Percentiles rank a stretch among this genome's conserved stretches.
phyloP scores from a whole-genome alignment of 257 asterid genomes.

The Pogostemon cablin region DNA sequence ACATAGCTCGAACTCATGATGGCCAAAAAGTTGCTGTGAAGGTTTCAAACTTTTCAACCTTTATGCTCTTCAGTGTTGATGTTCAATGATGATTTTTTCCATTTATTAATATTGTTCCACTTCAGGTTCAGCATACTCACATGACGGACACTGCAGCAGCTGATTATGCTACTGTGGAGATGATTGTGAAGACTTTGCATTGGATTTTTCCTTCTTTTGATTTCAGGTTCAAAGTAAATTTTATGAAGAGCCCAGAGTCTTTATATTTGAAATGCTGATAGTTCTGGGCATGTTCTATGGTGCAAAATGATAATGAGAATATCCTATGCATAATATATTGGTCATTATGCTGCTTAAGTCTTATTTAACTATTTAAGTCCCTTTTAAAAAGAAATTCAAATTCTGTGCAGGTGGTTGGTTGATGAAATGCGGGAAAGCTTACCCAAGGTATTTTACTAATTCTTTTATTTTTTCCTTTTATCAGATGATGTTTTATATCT shows the following conservation, averaged over 20 bases:
- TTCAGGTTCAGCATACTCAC: conserved; percentile 65
- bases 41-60: conserved; percentile 47
- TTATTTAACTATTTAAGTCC: background rate
- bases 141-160: conserved; percentile 79
- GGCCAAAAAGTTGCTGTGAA: conserved; percentile 97
- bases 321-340: background rate
- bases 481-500: conserved; percentile 10
- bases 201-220: conserved; percentile 83
- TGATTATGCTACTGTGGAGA: conserved; percentile 93
- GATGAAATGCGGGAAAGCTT: conserved; percentile 89
- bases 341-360: background rate
- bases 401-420: conserved; percentile 80
- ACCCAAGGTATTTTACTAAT: conserved; percentile 74
- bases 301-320: conserved; percentile 16
- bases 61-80: conserved; percentile 27
- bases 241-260: conserved; percentile 6
- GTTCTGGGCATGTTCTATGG: conserved; percentile 17
- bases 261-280: conserved; percentile 22
- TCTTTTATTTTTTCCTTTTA: conserved; percentile 12
- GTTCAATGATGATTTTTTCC: conserved; percentile 1
- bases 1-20: conserved; percentile 76
- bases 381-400: conserved; percentile 23
- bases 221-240: conserved; percentile 63
- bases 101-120: conserved; percentile 27
- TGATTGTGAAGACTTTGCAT: conserved; percentile 82